Percentiles rank a stretch among this genome's conserved stretches.
Evolutionary conservation across 1,284 basidiomycete species (phyloP).

Genomic region (Trichosporon ovoides): DNA sequence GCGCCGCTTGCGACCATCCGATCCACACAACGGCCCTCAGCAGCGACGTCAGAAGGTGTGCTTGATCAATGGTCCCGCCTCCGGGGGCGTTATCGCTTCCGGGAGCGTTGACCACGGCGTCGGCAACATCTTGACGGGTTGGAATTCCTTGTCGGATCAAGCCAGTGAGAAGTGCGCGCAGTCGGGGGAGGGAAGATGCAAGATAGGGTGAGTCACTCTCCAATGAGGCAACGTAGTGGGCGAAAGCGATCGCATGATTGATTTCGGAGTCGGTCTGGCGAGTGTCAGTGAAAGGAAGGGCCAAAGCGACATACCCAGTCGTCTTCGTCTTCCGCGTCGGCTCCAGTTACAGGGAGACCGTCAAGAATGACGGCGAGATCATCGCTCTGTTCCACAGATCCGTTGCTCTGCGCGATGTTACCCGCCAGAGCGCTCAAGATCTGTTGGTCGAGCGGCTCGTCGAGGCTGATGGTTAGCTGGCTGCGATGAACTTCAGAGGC

Average conservation of each 20-base stretch:
- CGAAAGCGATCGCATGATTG: slow-evolving; percentile 46
- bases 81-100: slow-evolving; percentile 16
- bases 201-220: slow-evolving; percentile 14
- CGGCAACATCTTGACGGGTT: slow-evolving; percentile 1
- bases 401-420: slow-evolving; percentile 14
- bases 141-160: slow-evolving; percentile 26
- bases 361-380: slow-evolving; percentile 22
- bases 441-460: slow-evolving; percentile 44
- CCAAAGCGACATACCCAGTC: slow-evolving; percentile 30
- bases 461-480: slow-evolving; percentile 32
- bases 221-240: slow-evolving; percentile 38
- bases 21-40: slow-evolving; percentile 39
- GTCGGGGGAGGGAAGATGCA: slow-evolving; percentile 20
- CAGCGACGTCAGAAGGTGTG: slow-evolving; percentile 31
- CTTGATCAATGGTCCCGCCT: slow-evolving; percentile 18
- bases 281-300: background rate
- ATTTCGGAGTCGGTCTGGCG: slow-evolving; percentile 39
- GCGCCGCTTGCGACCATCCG: slow-evolving; percentile 26
- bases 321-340: slow-evolving; percentile 31
- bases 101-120: background rate
- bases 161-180: slow-evolving; percentile 30
- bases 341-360: slow-evolving; percentile 26
- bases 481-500: background rate
- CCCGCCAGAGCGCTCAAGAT: slow-evolving; percentile 39
- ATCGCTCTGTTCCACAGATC: background rate